Base-by-base conservation (phyloP, 2,329 filamentous ascomycete species). In the Phialemoniopsis sp. region DNA sequence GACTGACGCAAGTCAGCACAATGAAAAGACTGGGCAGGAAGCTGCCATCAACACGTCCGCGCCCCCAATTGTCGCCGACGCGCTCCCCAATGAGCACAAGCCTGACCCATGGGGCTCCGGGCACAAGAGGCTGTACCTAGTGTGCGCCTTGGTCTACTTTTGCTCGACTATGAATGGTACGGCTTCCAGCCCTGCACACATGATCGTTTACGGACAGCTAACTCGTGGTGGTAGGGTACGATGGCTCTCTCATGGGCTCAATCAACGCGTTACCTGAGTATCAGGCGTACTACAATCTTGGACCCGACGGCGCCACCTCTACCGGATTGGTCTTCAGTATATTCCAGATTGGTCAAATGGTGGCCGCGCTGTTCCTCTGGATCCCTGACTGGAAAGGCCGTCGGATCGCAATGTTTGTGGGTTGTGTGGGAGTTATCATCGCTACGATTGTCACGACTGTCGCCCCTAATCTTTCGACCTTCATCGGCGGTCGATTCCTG, bases 401-500 rank as follows among this genome's bases (percentile, higher is more conserved):
- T 15, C 63, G 58, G 4, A 55, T 57, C 41, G 62, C 63, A 14
- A 64, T 73, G 18, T 66, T 62, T 41, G 58, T 69, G 30, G 70
- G 72, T 15, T 68, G 66, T 31, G 44, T 70, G 1, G 61, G 72
- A 32, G 68, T 78, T 21, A 60, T 72, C 34, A 39, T 73, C n/a
- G 72, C 70, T 9, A 68, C 70, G 4, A 62, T 74, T 38, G 49
- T 78, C 19, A 70, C 73, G 40, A 64, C 68, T 8, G 60, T 72
- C 10, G 63, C 69, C 14, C 55, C 59, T 31, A 67, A 62, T 41
- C 64, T 56, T 28, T 48, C 58, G 7, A 59, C 58, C 38, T 77
- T 80, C 49, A 76, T 80, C 53, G 73, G 62, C 13, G 68, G 69
- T 2, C 63, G 71, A 6, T 74, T 73, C 48, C 46, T 74, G 2